Evolutionary conservation across 2,329 filamentous ascomycete species (phyloP).

Genomic region (Pochonia chlamydosporia): DNA sequence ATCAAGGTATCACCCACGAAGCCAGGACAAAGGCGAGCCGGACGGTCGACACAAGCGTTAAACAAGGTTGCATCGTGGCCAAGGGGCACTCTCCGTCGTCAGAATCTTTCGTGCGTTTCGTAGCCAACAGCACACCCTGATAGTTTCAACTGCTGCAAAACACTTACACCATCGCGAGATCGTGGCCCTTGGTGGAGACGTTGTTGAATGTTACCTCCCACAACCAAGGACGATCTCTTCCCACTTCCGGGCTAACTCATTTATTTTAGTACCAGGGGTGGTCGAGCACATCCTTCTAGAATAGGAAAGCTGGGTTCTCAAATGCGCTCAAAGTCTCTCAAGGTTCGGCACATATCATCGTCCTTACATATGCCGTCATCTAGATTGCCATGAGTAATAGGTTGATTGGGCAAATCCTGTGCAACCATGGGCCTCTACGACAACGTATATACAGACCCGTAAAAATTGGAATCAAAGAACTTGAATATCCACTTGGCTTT

Average conservation of each 20-base stretch:
- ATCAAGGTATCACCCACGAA: not conserved
- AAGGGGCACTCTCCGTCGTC: not conserved
- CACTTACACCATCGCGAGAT: not conserved
- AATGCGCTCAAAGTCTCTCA: slow-evolving; percentile 13
- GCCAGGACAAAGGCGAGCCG: not conserved
- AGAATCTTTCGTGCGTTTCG: not conserved
- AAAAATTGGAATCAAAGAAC: no score
- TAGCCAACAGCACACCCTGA: not conserved
- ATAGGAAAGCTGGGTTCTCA: slow-evolving; percentile 8
- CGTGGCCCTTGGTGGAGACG: not conserved
- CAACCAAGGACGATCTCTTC: not conserved
- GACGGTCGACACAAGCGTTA: no score
- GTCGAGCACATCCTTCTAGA: not conserved
- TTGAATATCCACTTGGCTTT: no score
- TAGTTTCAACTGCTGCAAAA: not conserved
- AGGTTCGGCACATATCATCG: not conserved
- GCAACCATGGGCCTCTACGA: not conserved
- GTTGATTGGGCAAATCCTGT: not conserved
- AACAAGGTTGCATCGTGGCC: not conserved
- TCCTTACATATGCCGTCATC: not conserved
- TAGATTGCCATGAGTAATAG: not conserved
- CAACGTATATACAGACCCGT: no score
- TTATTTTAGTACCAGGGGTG: not conserved
- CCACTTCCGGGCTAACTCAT: not conserved
- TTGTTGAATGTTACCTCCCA: not conserved